Conservation (phyloP, 2,329 filamentous ascomycete species). For the Aspergillus luchuensis region DNA sequence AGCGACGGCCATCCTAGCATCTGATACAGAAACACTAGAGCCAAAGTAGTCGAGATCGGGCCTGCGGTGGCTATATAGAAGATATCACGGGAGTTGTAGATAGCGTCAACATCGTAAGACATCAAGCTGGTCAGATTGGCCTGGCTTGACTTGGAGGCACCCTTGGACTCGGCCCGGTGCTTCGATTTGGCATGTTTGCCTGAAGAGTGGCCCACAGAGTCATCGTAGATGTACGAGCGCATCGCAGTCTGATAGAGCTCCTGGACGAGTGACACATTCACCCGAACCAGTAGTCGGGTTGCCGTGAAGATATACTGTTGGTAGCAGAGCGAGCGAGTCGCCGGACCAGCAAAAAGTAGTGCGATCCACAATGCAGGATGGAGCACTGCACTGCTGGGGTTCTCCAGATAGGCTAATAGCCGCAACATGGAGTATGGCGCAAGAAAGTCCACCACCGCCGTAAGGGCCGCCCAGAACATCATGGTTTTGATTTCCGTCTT, state of each 20-base stretch:
- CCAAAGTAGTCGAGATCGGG: slow-evolving; percentile 51
- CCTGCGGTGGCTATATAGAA: slow-evolving; percentile 51
- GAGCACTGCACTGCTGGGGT: slow-evolving; percentile 48
- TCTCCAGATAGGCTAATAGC: slow-evolving; percentile 55
- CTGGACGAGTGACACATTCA: slow-evolving; percentile 60
- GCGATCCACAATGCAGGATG: slow-evolving; percentile 58
- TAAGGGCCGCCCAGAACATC: slow-evolving; percentile 29
- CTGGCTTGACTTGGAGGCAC: slow-evolving; percentile 44
- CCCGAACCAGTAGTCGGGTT: slow-evolving; percentile 58
- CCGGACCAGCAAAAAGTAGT: slow-evolving; percentile 56
- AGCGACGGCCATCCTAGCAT: slow-evolving; percentile 60
- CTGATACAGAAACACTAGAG: slow-evolving; percentile 56
- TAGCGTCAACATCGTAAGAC: slow-evolving; percentile 60
- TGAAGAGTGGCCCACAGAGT: slow-evolving; percentile 17
- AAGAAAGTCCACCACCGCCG: slow-evolving; percentile 49
- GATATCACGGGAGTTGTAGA: slow-evolving; percentile 56
- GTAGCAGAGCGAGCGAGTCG: slow-evolving; percentile 53
- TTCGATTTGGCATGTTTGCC: neutral
- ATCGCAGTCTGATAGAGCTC: slow-evolving; percentile 61
- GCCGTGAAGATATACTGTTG: slow-evolving; percentile 62
- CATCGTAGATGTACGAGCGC: slow-evolving; percentile 58
- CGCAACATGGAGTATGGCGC: slow-evolving; percentile 58
- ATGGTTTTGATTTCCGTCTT: slow-evolving; percentile 30
- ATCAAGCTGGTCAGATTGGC: slow-evolving; percentile 60
- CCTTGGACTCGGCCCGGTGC: slow-evolving; percentile 20